Conservation (phyloP, 345 rosid genomes). For the Sisymbrium irio region DNA sequence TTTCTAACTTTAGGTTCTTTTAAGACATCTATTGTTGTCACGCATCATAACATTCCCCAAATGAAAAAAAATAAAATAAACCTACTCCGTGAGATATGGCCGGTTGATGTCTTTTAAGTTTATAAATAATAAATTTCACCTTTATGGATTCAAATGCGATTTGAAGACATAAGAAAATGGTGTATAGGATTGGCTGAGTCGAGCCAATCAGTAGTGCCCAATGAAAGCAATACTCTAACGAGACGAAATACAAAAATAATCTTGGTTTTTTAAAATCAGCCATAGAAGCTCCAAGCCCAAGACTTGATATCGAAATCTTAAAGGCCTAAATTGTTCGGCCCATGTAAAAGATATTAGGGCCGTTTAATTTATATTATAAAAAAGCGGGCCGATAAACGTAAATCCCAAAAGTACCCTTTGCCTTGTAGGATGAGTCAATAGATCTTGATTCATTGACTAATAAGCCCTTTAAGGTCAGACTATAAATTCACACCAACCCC, state of each 20-base stretch:
- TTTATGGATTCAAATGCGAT: neutral
- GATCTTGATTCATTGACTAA: neutral
- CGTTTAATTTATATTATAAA: neutral
- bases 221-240: no score
- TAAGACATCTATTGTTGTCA: neutral
- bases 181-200: no score
- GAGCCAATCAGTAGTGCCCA: no score
- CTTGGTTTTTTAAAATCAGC: neutral
- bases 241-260: neutral
- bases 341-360: neutral
- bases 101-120: neutral
- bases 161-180: neutral
- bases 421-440: slow-evolving; percentile 30
- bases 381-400: neutral
- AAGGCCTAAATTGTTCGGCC: neutral
- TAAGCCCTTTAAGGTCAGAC: neutral
- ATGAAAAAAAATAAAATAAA: neutral
- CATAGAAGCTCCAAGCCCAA: neutral
- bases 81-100: neutral
- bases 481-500: slow-evolving; percentile 37
- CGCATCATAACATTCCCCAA: neutral
- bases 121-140: no score
- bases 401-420: neutral
- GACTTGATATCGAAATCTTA: neutral
- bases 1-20: neutral